These are phyloP conservation scores for Neurospora tetrasperma DNA, from an alignment of 495 filamentous ascomycete genomes.

Conservation along the genomic window DNA sequence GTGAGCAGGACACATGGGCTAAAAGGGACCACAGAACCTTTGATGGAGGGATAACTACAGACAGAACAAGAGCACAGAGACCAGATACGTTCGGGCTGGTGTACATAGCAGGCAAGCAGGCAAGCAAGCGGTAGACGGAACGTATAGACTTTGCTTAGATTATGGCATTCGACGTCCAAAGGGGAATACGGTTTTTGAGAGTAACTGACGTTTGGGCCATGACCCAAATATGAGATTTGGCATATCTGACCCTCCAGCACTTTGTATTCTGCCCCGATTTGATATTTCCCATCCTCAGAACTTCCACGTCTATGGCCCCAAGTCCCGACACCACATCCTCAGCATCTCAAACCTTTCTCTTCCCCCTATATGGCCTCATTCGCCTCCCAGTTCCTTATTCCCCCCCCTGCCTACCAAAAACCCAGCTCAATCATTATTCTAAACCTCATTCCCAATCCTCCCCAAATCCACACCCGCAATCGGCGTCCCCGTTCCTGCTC, in stretches of 20 bases:
- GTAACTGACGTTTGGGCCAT: not conserved
- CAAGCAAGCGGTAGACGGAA: not conserved
- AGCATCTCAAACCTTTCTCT: not conserved
- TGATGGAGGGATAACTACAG: not conserved
- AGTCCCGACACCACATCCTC: not conserved
- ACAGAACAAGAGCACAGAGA: not conserved
- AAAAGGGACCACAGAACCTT: not conserved
- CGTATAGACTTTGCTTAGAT: not conserved
- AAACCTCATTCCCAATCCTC: not conserved
- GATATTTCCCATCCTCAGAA: too few relatives aligned
- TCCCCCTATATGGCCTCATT: not conserved
- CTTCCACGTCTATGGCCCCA: too few relatives aligned
- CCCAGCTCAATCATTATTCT: not conserved
- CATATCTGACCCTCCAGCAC: not conserved
- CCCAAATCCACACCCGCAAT: not conserved
- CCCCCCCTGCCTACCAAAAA: not conserved
- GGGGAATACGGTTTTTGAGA: not conserved
- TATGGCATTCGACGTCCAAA: not conserved
- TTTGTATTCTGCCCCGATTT: not conserved
- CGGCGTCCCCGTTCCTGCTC: not conserved
- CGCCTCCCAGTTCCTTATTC: not conserved
- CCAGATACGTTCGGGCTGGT: not conserved
- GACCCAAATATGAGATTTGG: not conserved
- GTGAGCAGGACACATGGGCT: not conserved
- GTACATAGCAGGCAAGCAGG: constrained; percentile 4